phyloP scores from a whole-genome alignment of 2,329 filamentous ascomycete species.

The Ophiostoma piceae region DNA sequence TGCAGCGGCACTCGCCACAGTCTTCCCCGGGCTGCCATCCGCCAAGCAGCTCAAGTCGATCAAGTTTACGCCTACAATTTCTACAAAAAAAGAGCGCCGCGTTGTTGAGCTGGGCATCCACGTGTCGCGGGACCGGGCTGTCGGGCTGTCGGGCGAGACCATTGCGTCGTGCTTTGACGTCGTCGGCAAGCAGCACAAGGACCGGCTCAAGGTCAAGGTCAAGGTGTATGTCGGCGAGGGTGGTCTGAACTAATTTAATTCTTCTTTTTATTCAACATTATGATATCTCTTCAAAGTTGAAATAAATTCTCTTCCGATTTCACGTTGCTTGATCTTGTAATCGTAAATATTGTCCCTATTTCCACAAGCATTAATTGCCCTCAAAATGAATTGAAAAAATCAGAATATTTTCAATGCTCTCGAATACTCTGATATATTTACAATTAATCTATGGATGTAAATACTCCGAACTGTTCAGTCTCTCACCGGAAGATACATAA shows the following conservation, averaged over 20 bases:
- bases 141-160: slow-evolving; percentile 21
- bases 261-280: not conserved
- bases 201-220: slow-evolving; percentile 23
- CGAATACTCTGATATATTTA: no score
- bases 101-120: slow-evolving; percentile 28
- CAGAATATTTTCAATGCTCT: no score
- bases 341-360: no score
- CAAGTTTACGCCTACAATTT: slow-evolving; percentile 24
- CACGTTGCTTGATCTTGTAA: no score
- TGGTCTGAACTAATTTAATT: not conserved
- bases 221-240: slow-evolving; percentile 1
- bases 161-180: slow-evolving; percentile 22
- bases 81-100: slow-evolving; percentile 31
- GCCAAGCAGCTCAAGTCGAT: slow-evolving; percentile 37
- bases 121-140: slow-evolving; percentile 8
- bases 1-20: slow-evolving; percentile 40
- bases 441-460: no score
- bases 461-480: not conserved
- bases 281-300: not conserved
- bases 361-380: no score
- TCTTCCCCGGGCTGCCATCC: slow-evolving; percentile 41
- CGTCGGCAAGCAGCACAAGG: slow-evolving; percentile 26
- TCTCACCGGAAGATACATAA: not conserved
- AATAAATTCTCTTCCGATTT: not conserved
- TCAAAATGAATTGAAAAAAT: no score